Base-by-base conservation (phyloP, 805 yeast genomes). In the Monosporozyma siamensis region DNA sequence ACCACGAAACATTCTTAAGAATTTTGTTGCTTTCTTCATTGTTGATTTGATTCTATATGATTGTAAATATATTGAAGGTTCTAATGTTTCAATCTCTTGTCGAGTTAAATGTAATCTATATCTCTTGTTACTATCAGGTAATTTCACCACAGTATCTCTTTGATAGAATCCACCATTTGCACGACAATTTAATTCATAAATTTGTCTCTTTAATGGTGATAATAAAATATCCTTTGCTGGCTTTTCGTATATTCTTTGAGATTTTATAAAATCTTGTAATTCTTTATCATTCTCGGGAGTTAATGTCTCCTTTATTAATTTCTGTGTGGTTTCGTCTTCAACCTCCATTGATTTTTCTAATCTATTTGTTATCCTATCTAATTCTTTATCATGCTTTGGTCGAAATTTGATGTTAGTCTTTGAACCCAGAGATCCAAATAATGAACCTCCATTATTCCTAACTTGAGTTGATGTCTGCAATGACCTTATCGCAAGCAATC, bases 1-100 rank as follows among this genome's bases (percentile, higher is more conserved):
- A 26, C 81, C 81, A 44, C 85, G 74, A 45, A 89, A 74, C 56
- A 88, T 76, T 51, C 97, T 73, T 50, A 85, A 70, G 39, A 87
- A 82, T 31, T 78, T 69, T 9, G 86, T 86, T 36, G 92, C 86
- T 66, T 90, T 90, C 65, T 90, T 90, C 69, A 82, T 75, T 5
- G 95, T 80, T n/a, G 89, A 75, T 61, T 86, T 86, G 53, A 89
- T 72, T 63, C 97, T 75, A 69, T 72, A 80, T 9, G 95, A 82
- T 59, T 82, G 74, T 44, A 84, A 64, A 64, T 78, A 87, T n/a
- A 90, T 75, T 10, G 92, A 78, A 20, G 97, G 97, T 63, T 88
- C 96, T 46, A 90, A 70, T 2, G 80, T 75, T 42, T 81, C 82
- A 43, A 86, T 77, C 61, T 88, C 95, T 43, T 74, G 71, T 31